A percentile compares a stretch with the other conserved stretches of the same genome.
phyloP scores from a whole-genome alignment of 306 rosid genomes.

The Rosa rugosa region DNA sequence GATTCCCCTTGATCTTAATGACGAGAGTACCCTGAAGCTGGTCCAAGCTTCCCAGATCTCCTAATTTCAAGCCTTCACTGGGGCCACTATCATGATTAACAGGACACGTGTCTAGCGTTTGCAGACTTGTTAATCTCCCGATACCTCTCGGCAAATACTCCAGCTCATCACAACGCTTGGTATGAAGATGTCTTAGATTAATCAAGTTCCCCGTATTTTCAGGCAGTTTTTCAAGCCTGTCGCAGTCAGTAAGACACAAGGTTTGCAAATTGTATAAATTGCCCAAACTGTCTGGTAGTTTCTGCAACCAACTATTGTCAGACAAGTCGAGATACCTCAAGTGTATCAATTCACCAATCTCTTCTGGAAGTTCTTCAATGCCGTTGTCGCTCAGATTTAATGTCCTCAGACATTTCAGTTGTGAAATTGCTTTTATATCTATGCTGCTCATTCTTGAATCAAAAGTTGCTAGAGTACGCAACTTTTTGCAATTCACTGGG shows the following conservation, averaged over 20 bases:
- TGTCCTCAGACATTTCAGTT: slow-evolving; percentile 6
- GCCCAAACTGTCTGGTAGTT: background rate
- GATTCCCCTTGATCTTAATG: background rate
- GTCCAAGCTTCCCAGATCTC: background rate
- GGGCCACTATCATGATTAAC: background rate
- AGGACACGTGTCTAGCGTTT: background rate
- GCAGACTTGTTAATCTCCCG: background rate
- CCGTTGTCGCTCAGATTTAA: background rate
- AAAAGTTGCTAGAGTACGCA: background rate
- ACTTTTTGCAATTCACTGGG: background rate
- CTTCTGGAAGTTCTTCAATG: background rate
- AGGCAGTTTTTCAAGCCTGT: background rate
- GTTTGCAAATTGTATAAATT: slow-evolving; percentile 2
- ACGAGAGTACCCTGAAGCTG: background rate
- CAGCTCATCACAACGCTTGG: fast-evolving
- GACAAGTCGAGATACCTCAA: slow-evolving; percentile 12
- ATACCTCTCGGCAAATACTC: background rate
- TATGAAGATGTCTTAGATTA: background rate
- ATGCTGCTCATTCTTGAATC: background rate
- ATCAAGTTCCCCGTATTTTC: background rate
- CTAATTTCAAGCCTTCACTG: background rate
- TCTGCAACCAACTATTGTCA: fast-evolving
- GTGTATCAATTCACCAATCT: background rate
- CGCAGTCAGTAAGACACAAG: background rate
- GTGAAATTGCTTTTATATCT: background rate